Conservation (phyloP, 306 rosid species). For the Prunus padus region DNA sequence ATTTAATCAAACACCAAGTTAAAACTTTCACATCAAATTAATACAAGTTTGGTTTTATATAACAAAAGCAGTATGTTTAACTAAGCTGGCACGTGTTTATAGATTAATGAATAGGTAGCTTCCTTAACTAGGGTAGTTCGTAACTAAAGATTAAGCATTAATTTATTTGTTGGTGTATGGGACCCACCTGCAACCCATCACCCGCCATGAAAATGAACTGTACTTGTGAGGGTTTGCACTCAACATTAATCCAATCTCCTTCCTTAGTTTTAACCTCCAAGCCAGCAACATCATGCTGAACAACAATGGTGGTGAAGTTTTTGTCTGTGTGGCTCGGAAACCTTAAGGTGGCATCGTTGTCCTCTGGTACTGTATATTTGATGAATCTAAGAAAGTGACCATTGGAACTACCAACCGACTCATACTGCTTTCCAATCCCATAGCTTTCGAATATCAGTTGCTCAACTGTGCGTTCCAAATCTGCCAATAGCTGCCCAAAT, state of each 20-base stretch:
- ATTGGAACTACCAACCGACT: neutral
- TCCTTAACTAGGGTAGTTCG: no score
- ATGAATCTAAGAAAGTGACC: neutral
- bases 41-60: no score
- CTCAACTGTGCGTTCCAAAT: neutral
- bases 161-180: neutral
- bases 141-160: no score
- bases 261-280: neutral
- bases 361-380: neutral
- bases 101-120: no score
- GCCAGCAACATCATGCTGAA: neutral
- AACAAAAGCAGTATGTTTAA: no score
- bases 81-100: no score
- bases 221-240: neutral
- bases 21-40: neutral
- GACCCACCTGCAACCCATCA: neutral
- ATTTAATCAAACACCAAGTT: neutral
- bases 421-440: neutral
- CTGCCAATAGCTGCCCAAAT: neutral
- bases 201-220: slow-evolving; percentile 7
- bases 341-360: neutral
- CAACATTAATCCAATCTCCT: neutral
- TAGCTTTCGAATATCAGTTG: neutral
- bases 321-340: neutral
- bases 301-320: slow-evolving; percentile 14